Evolutionary conservation across 2,329 filamentous ascomycete genomes (phyloP), one percentile per base, ranked within the genome.

Genomic region (Arthrocladium fulminans): DNA sequence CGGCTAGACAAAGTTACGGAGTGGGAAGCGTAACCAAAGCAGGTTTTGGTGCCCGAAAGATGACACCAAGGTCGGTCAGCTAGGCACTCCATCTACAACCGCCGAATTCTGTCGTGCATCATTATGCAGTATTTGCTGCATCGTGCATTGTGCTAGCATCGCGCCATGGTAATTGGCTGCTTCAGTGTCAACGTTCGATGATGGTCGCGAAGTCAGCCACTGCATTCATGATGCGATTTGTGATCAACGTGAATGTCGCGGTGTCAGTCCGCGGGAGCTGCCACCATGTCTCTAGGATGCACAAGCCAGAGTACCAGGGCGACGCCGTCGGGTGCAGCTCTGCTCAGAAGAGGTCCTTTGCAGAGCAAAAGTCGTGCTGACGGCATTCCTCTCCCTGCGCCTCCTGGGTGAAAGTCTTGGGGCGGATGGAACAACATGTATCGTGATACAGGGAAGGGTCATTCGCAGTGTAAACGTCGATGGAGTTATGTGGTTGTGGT

Each of bases 141-240:
- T 20, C 41, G 22, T 44, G 41, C 41, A 44, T 44, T 30, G 41
- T 44, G 24, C 24, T 44, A 30, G 41, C 19, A 30, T 20, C 10
- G 3, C 9, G 25, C 13, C 12, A 30, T 20, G 24, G 8, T 32
- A 12, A 44, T 44, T 44, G 41, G 41, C 32, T 25, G 41, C 41
- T 44, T 43, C n/a, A 32, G 32, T 13, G 30, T 32, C 41, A 30
- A 30, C 12, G 12, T 30, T 35, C 17, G 10, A 15, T 15, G 32
- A 35, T 35, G 27, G 27, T 7, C 27, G 27, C 13, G 27, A 29
- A 13, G 27, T 29, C 13, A 7, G 13, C 27, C 27, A 13, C 27
- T 29, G 27, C 7, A 7, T 29, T 29, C 7, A 37, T 37, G 34
- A 15, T 9, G 19, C 8, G 10, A 20, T 23, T 8, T 22, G 19